Percentiles rank a stretch among this genome's conserved stretches.
phyloP scores from a whole-genome alignment of 192 early-diverging fungal genomes.

The Jimgerdemannia flammicorona region DNA sequence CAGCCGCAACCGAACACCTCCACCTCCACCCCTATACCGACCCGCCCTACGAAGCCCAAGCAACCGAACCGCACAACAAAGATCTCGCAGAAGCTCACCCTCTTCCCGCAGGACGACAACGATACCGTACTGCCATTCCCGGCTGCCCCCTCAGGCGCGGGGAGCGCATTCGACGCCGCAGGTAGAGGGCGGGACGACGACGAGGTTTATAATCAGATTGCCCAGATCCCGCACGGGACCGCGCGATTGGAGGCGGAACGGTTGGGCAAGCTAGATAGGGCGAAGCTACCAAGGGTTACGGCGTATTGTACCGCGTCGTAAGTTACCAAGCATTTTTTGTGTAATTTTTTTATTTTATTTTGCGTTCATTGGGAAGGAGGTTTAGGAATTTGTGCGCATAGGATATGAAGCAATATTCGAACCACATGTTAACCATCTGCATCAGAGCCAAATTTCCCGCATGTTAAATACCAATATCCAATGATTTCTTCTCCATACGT shows the following conservation, averaged over 20 bases:
- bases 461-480: no score
- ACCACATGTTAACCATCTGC: no score
- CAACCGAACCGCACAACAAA: constrained; percentile 86
- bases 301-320: constrained; percentile 83
- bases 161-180: not conserved
- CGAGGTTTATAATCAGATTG: constrained; percentile 70
- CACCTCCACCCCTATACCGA: not conserved
- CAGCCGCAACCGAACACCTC: no score
- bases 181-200: constrained; percentile 33
- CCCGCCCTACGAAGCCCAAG: constrained; percentile 39
- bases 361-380: no score
- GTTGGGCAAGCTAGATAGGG: constrained; percentile 70
- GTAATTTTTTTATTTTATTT: no score
- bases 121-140: constrained; percentile 16
- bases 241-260: constrained; percentile 67
- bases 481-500: no score
- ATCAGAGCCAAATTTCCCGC: no score
- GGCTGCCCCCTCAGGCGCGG: constrained; percentile 1
- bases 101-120: constrained; percentile 79
- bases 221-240: constrained; percentile 50
- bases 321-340: constrained; percentile 6
- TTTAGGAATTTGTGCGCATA: no score
- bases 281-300: constrained; percentile 73
- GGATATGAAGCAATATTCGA: no score
- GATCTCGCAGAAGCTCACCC: constrained; percentile 88